Conservation (phyloP, 2,329 filamentous ascomycete genomes). For the Exophiala spinifera region DNA sequence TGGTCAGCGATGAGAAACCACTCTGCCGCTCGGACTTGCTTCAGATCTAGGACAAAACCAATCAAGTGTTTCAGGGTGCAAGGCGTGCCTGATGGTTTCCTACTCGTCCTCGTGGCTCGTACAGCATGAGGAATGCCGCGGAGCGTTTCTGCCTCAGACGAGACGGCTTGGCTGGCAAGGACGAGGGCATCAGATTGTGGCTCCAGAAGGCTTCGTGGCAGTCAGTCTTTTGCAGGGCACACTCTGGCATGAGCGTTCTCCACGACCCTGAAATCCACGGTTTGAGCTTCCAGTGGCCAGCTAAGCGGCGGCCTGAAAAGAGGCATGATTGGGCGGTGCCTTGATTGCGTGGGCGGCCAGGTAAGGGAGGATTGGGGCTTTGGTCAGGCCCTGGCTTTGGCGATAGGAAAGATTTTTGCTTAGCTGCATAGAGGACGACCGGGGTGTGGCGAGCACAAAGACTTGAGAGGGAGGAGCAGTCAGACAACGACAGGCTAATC, state of each 20-base stretch:
- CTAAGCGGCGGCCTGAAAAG: conserved; percentile 9
- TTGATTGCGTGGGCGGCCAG: conserved; percentile 20
- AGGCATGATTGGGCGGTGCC: conserved; percentile 19
- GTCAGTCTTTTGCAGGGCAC: neutral
- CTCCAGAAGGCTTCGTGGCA: conserved; percentile 2
- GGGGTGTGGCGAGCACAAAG: neutral
- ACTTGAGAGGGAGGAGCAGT: neutral
- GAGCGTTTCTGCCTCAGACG: neutral
- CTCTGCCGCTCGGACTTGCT: neutral
- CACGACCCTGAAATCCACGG: conserved; percentile 4
- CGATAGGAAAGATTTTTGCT: conserved; percentile 5
- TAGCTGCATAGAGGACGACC: conserved; percentile 14
- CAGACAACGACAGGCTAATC: neutral
- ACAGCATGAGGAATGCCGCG: neutral
- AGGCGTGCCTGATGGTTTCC: neutral
- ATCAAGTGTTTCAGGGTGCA: neutral
- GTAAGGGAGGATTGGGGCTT: conserved; percentile 12
- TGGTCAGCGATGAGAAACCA: neutral
- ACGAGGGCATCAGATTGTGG: neutral
- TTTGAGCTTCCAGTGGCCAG: conserved; percentile 5
- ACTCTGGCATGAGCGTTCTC: neutral
- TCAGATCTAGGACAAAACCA: neutral
- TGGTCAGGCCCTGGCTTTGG: neutral
- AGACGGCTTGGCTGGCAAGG: conserved; percentile 1
- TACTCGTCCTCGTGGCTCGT: too few relatives aligned